phyloP scores from a whole-genome alignment of 495 filamentous ascomycete species.

The Trichodelitschia bisporula region DNA sequence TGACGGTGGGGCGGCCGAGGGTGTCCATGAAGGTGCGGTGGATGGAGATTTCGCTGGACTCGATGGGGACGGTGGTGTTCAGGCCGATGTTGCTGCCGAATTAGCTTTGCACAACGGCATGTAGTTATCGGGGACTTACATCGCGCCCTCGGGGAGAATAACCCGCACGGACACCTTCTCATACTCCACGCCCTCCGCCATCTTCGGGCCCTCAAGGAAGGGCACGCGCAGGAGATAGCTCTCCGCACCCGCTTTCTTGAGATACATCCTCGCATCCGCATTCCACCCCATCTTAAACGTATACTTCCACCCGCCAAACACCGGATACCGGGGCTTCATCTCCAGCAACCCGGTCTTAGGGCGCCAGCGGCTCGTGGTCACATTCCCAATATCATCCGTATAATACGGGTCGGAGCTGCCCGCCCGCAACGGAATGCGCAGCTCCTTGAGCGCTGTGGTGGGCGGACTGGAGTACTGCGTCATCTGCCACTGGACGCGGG shows the following conservation, averaged over 20 bases:
- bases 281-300: slow-evolving; percentile 92
- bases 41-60: slow-evolving; percentile 27
- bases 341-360: slow-evolving; percentile 60
- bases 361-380: slow-evolving; percentile 78
- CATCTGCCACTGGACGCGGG: slow-evolving; percentile 60
- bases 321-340: slow-evolving; percentile 71
- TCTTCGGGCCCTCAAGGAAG: slow-evolving; percentile 82
- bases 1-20: slow-evolving; percentile 59
- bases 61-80: slow-evolving; percentile 32
- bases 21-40: slow-evolving; percentile 90
- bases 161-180: slow-evolving; percentile 57
- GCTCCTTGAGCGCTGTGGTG: slow-evolving; percentile 53
- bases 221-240: slow-evolving; percentile 76
- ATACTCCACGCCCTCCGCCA: slow-evolving; percentile 63
- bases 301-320: slow-evolving; percentile 96
- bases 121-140: slow-evolving; percentile 28
- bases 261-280: slow-evolving; percentile 47
- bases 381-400: slow-evolving; percentile 90
- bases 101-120: slow-evolving; percentile 8
- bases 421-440: slow-evolving; percentile 51
- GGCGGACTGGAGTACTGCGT: slow-evolving; percentile 50
- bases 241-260: slow-evolving; percentile 36
- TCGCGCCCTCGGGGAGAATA: slow-evolving; percentile 75
- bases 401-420: slow-evolving; percentile 76
- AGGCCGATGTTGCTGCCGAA: slow-evolving; percentile 33